phyloP scores from a whole-genome alignment of 257 asterid genomes.

The Primulina huaijiensis region DNA sequence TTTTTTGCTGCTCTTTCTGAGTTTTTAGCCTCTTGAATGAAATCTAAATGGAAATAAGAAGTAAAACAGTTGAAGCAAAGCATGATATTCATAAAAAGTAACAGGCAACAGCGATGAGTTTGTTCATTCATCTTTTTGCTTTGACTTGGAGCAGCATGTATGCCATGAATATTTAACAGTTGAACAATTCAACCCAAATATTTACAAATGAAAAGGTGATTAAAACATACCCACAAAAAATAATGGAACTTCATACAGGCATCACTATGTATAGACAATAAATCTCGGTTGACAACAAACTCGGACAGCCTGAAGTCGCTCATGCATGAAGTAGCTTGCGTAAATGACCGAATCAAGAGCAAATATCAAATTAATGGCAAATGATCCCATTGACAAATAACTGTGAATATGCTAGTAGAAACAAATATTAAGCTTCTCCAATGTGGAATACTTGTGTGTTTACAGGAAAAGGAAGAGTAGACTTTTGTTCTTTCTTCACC shows the following conservation, averaged over 20 bases:
- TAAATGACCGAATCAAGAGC: neutral
- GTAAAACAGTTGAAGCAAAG: slow-evolving; percentile 25
- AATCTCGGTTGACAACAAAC: neutral
- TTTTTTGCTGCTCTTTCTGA: slow-evolving; percentile 64
- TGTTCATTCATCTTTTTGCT: slow-evolving; percentile 18
- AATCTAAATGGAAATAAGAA: slow-evolving; percentile 52
- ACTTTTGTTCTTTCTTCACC: neutral
- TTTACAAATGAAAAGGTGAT: neutral
- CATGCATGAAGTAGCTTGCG: slow-evolving; percentile 2
- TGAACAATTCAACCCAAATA: slow-evolving; percentile 4
- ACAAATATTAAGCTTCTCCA: no score
- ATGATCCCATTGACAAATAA: no score
- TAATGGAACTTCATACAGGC: slow-evolving; percentile 4
- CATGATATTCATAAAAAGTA: slow-evolving; percentile 16
- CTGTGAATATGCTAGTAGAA: no score
- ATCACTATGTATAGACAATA: slow-evolving; percentile 1
- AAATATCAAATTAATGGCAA: no score
- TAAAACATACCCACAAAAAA: slow-evolving; percentile 11
- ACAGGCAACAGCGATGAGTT: slow-evolving; percentile 19
- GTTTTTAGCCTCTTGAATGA: slow-evolving; percentile 82
- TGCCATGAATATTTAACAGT: slow-evolving; percentile 1
- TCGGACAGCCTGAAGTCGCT: no score
- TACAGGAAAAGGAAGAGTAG: neutral
- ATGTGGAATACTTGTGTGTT: no score
- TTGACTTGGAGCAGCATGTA: slow-evolving; percentile 19